Evolutionary conservation across 495 filamentous ascomycete genomes (phyloP).

Genomic region (Penicillium simplicissimum): DNA sequence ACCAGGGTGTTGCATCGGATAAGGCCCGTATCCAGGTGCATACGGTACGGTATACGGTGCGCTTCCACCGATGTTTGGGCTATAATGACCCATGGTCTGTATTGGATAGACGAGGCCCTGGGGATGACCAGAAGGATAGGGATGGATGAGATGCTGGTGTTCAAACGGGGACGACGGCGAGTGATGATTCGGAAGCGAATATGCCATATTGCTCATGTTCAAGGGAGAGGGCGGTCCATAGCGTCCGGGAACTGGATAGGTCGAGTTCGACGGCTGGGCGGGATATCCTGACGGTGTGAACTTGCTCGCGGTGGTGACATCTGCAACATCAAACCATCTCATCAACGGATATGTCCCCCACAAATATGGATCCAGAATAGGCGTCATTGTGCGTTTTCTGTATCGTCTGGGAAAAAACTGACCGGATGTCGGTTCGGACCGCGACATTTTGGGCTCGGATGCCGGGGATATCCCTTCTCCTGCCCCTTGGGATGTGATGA

Average conservation of each 20-base stretch:
- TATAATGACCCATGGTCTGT: constrained; percentile 40
- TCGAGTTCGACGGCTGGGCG: constrained; percentile 26
- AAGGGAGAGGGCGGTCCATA: constrained; percentile 39
- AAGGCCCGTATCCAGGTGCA: constrained; percentile 32
- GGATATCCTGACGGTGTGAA: constrained; percentile 25
- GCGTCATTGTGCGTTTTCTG: not conserved
- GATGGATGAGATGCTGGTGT: constrained; percentile 34
- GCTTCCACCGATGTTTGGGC: constrained; percentile 26
- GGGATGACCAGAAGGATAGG: constrained; percentile 29
- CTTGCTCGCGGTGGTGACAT: constrained; percentile 13
- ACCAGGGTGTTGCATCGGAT: constrained; percentile 31
- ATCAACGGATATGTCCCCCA: constrained; percentile 17
- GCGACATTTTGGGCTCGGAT: constrained; percentile 20
- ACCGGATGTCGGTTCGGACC: constrained; percentile 24
- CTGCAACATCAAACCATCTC: constrained; percentile 20
- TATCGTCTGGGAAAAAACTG: constrained; percentile 19
- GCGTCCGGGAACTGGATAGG: constrained; percentile 20
- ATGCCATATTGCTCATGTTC: constrained; percentile 49
- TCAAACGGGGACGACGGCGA: constrained; percentile 32
- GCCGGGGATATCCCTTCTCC: constrained; percentile 18
- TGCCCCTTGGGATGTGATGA: constrained; percentile 25
- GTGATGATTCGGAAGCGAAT: constrained; percentile 45
- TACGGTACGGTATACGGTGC: constrained; percentile 35
- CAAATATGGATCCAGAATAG: not conserved
- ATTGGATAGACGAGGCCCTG: constrained; percentile 41